Evolutionary conservation across 495 filamentous ascomycete genomes (phyloP).

Genomic region (Paragyromitra xinjiangensis): DNA sequence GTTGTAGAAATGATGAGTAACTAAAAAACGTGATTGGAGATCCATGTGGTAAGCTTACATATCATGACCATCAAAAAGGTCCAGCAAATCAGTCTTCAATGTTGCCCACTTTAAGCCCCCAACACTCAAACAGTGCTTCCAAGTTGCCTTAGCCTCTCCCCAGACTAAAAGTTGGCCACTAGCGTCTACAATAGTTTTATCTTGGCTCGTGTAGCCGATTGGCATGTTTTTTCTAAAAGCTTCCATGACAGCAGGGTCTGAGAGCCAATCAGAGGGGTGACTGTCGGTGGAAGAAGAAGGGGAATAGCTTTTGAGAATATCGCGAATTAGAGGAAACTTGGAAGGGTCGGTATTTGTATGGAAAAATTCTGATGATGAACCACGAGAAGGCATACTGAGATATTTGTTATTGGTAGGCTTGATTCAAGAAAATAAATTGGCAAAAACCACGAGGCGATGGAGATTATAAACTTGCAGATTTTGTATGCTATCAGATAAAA

Average conservation of each 20-base stretch:
- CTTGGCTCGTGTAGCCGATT: constrained; percentile 6
- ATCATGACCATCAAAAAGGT: constrained; percentile 24
- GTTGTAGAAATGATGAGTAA: not conserved
- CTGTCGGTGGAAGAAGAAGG: not conserved
- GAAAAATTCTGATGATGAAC: not conserved
- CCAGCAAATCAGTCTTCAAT: constrained; percentile 2
- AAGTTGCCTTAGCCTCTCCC: not conserved
- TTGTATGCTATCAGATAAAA: constrained; percentile 3
- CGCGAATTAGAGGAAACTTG: constrained; percentile 32
- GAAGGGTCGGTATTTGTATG: constrained; percentile 7
- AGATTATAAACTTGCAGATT: constrained; percentile 16
- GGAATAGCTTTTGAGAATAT: constrained; percentile 23
- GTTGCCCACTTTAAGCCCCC: constrained; percentile 22
- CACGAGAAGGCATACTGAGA: constrained; percentile 1
- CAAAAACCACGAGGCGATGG: not conserved
- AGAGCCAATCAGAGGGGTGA: constrained; percentile 29
- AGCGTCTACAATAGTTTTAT: not conserved
- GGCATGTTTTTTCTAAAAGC: constrained; percentile 20
- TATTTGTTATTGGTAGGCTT: not conserved
- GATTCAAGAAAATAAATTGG: not conserved
- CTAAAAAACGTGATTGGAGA: not conserved
- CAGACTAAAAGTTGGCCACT: constrained; percentile 26
- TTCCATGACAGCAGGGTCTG: constrained; percentile 4
- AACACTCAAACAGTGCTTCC: constrained; percentile 16
- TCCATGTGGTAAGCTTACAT: constrained; percentile 2